These are phyloP conservation scores for Pharnaceum exiguum DNA, from an alignment of 148 eudicot species.

Conservation along the genomic window DNA sequence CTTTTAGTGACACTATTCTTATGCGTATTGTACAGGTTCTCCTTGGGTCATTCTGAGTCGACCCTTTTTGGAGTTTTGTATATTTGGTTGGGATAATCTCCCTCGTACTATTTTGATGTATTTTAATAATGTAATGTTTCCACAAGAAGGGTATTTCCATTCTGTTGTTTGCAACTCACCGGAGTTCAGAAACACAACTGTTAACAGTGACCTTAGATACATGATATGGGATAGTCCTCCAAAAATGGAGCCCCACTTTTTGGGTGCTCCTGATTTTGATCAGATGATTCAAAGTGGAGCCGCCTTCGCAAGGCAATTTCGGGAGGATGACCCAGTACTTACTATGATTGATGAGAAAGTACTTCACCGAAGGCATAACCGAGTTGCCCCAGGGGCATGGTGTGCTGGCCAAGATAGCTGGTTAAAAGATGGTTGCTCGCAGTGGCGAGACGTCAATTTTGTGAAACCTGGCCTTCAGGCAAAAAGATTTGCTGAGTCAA, in stretches of 20 bases:
- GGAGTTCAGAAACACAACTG: slow-evolving; percentile 80
- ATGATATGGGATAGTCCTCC: slow-evolving; percentile 97
- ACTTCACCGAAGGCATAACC: slow-evolving; percentile 53
- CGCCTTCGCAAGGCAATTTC: slow-evolving; percentile 76
- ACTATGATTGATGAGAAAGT: slow-evolving; percentile 69
- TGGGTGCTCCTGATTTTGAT: slow-evolving; percentile 51
- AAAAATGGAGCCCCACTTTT: slow-evolving; percentile 77
- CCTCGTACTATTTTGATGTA: slow-evolving; percentile 90
- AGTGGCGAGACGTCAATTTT: slow-evolving; percentile 74
- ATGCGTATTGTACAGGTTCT: slow-evolving; percentile 55
- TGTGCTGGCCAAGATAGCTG: slow-evolving; percentile 56
- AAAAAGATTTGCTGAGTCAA: slow-evolving; percentile 40
- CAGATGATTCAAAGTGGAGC: slow-evolving; percentile 87
- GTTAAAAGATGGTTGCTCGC: slow-evolving; percentile 58
- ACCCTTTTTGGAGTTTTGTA: slow-evolving; percentile 64
- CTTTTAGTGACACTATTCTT: neutral
- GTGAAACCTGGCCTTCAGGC: slow-evolving; percentile 66
- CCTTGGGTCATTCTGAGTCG: slow-evolving; percentile 85
- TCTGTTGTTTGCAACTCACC: slow-evolving; percentile 76
- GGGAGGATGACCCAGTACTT: slow-evolving; percentile 56
- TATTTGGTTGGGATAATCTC: slow-evolving; percentile 93
- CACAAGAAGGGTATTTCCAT: slow-evolving; percentile 94
- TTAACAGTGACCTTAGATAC: slow-evolving; percentile 74
- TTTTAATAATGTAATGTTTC: slow-evolving; percentile 54
- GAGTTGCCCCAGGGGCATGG: slow-evolving; percentile 89